Percentiles rank a stretch among this genome's conserved stretches.
These are phyloP conservation scores for Rhizophagus prolifer DNA, from an alignment of 192 early-diverging fungal genomes.

Conservation along the genomic window DNA sequence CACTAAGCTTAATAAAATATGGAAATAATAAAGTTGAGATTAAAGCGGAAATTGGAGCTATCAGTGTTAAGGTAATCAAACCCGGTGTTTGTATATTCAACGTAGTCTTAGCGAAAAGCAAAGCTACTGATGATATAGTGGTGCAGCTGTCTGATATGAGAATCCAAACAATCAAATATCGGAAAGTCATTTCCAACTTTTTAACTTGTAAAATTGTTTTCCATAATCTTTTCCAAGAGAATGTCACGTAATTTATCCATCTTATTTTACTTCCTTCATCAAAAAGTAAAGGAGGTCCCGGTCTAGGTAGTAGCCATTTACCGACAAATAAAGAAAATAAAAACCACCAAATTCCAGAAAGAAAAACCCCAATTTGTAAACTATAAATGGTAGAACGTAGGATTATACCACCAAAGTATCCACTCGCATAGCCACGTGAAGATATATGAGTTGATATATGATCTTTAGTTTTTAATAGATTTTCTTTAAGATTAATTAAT, in stretches of 20 bases:
- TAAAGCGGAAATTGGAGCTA: constrained; percentile 52
- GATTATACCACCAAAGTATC: constrained; percentile 49
- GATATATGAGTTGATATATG: constrained; percentile 45
- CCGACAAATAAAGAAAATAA: constrained; percentile 43
- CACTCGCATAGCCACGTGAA: constrained; percentile 43
- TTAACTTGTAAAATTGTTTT: constrained; percentile 44
- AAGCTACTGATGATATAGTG: constrained; percentile 53
- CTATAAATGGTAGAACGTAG: constrained; percentile 36
- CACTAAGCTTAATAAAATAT: constrained; percentile 42
- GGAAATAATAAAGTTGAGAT: constrained; percentile 54
- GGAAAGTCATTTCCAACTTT: constrained; percentile 52
- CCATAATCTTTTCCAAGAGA: constrained; percentile 43
- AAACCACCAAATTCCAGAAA: constrained; percentile 58
- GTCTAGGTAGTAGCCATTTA: constrained; percentile 43
- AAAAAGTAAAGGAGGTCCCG: constrained; percentile 44
- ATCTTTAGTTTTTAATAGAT: constrained; percentile 27
- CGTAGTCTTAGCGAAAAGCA: constrained; percentile 59
- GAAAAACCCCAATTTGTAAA: constrained; percentile 45
- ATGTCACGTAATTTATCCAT: constrained; percentile 36
- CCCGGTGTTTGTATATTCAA: constrained; percentile 46
- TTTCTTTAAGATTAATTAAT: not conserved
- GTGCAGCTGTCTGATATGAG: constrained; percentile 64
- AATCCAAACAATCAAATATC: constrained; percentile 65
- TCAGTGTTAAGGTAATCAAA: constrained; percentile 51
- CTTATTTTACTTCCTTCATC: constrained; percentile 30